Evolutionary conservation across 225 moss, liverwort and hornwort species (phyloP).

Genomic region (Ulota crispa): DNA sequence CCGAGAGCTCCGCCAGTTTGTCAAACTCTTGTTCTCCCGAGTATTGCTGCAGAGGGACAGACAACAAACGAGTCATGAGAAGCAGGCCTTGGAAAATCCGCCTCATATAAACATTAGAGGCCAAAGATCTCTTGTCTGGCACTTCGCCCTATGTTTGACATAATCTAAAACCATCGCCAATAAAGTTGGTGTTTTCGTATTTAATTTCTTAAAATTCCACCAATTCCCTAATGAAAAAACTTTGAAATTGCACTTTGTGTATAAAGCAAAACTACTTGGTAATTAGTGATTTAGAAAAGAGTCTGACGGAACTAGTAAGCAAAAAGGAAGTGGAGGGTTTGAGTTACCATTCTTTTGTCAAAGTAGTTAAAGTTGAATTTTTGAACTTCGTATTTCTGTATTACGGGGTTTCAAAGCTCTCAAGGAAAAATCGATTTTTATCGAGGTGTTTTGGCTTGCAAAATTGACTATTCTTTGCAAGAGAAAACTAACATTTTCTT

Average conservation of each 20-base stretch:
- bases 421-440: too few relatives aligned
- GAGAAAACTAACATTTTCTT: too few relatives aligned
- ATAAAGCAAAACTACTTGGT: not conserved
- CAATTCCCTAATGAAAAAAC: not conserved
- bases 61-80: not conserved
- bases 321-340: not conserved
- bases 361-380: not conserved
- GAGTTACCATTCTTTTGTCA: not conserved
- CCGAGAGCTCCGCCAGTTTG: conserved; percentile 69
- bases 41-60: conserved; percentile 46
- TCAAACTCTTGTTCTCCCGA: conserved; percentile 77
- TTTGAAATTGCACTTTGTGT: not conserved
- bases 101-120: not conserved
- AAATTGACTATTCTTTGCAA: too few relatives aligned
- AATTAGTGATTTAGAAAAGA: not conserved
- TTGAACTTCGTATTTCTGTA: too few relatives aligned
- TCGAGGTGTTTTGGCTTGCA: too few relatives aligned
- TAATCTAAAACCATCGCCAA: not conserved
- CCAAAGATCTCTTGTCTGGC: not conserved
- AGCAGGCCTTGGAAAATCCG: not conserved
- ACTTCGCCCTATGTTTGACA: not conserved
- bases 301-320: not conserved
- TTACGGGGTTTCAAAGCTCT: too few relatives aligned
- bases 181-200: not conserved
- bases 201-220: not conserved